Percentiles rank a stretch among this genome's conserved stretches.
These are phyloP conservation scores for Clavispora asparagi DNA, from an alignment of 805 yeast genomes.

Conservation along the genomic window DNA sequence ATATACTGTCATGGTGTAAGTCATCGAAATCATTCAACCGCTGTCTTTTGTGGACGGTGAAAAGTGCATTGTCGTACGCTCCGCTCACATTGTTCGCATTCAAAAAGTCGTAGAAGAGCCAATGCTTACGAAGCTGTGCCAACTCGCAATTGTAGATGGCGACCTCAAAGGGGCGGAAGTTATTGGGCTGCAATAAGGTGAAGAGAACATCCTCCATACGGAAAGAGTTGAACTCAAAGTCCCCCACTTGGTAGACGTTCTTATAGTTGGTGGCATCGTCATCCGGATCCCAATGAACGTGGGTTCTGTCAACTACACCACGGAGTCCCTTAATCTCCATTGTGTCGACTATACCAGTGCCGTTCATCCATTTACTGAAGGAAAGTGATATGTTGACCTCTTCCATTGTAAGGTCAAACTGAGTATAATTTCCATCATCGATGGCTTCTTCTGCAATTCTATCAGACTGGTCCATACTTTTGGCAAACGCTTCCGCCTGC, in stretches of 20 bases:
- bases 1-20: slow-evolving; percentile 1
- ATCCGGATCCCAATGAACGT: slow-evolving; percentile 73
- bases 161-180: slow-evolving; percentile 77
- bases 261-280: slow-evolving; percentile 81
- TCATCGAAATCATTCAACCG: slow-evolving; percentile 43
- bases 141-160: slow-evolving; percentile 85
- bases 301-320: slow-evolving; percentile 90
- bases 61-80: slow-evolving; percentile 85
- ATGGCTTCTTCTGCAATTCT: slow-evolving; percentile 25
- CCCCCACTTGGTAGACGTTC: slow-evolving; percentile 75
- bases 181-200: slow-evolving; percentile 74
- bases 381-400: slow-evolving; percentile 77
- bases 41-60: slow-evolving; percentile 82
- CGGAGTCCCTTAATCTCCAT: slow-evolving; percentile 77
- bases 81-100: slow-evolving; percentile 86
- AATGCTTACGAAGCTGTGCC: slow-evolving; percentile 77
- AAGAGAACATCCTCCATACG: slow-evolving; percentile 81
- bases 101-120: slow-evolving; percentile 85
- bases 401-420: slow-evolving; percentile 86
- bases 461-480: slow-evolving; percentile 29
- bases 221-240: slow-evolving; percentile 84
- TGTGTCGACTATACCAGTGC: slow-evolving; percentile 77
- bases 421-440: slow-evolving; percentile 95
- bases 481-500: slow-evolving; percentile 64
- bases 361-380: slow-evolving; percentile 82